phyloP scores from a whole-genome alignment of 2,329 filamentous ascomycete genomes.

The Epichloe sp. region DNA sequence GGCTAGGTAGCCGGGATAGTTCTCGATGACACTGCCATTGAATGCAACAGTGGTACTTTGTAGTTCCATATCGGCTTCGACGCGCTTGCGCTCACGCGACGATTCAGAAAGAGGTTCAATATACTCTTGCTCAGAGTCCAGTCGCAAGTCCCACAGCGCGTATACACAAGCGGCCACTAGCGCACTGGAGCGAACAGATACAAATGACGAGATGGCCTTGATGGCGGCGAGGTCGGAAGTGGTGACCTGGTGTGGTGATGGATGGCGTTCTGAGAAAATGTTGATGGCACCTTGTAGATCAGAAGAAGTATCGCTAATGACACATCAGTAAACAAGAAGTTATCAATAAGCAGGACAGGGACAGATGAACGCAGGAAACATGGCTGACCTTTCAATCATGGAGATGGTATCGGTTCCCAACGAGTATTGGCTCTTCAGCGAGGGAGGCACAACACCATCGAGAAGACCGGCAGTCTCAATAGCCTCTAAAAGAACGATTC shows the following conservation, averaged over 20 bases:
- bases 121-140: slow-evolving; percentile 30
- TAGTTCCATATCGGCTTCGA: slow-evolving; percentile 37
- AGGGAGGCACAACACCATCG: slow-evolving; percentile 42
- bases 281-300: slow-evolving; percentile 30
- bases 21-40: slow-evolving; percentile 68
- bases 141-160: slow-evolving; percentile 44
- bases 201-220: slow-evolving; percentile 37
- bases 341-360: neutral
- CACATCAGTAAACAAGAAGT: neutral
- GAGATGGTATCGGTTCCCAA: slow-evolving; percentile 49
- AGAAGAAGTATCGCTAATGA: slow-evolving; percentile 29
- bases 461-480: slow-evolving; percentile 40
- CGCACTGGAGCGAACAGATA: slow-evolving; percentile 45
- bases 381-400: slow-evolving; percentile 39
- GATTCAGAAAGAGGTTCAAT: slow-evolving; percentile 16
- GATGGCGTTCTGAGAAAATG: slow-evolving; percentile 37
- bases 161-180: slow-evolving; percentile 46
- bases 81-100: slow-evolving; percentile 26
- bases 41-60: slow-evolving; percentile 52
- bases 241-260: slow-evolving; percentile 27
- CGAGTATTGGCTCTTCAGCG: slow-evolving; percentile 38
- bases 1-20: slow-evolving; percentile 55
- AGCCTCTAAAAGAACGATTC: slow-evolving; percentile 45
- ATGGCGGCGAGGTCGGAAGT: slow-evolving; percentile 37
- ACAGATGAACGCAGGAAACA: neutral